A percentile compares a stretch with the other conserved stretches of the same genome.
phyloP scores from a whole-genome alignment of 2,329 filamentous ascomycete genomes.

The Ophiostoma piceae region DNA sequence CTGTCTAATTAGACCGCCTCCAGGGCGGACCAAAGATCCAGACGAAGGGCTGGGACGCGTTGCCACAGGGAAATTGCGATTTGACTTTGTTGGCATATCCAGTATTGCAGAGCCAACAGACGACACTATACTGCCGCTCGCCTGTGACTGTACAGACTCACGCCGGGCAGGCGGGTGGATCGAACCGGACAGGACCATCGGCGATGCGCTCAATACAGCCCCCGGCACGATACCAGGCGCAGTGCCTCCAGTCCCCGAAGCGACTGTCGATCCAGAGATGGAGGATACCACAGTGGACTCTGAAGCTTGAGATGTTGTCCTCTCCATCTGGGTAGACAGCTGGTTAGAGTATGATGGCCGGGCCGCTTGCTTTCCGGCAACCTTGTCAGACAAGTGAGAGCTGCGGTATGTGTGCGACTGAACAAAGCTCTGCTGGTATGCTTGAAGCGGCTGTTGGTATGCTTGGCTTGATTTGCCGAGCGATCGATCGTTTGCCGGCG shows the following conservation, averaged over 20 bases:
- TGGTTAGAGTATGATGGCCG: constrained; percentile 22
- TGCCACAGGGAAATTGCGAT: background rate
- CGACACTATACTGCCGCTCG: background rate
- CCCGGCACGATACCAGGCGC: background rate
- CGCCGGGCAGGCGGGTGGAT: background rate
- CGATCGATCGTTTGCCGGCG: background rate
- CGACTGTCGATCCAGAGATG: constrained; percentile 11
- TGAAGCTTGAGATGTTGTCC: constrained; percentile 17
- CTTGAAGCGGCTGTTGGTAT: background rate
- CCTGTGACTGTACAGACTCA: background rate
- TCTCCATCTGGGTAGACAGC: constrained; percentile 20
- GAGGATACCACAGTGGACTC: constrained; percentile 14
- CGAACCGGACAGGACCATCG: background rate
- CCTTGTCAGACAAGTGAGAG: constrained; percentile 39
- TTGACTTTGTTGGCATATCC: constrained; percentile 18
- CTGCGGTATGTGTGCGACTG: constrained; percentile 3
- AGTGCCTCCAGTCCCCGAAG: background rate
- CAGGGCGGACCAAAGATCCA: background rate
- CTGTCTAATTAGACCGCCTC: constrained; percentile 17
- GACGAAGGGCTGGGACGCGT: background rate
- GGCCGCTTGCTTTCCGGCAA: constrained; percentile 45
- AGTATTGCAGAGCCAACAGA: constrained; percentile 16
- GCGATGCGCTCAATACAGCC: background rate
- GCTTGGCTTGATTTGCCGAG: background rate
- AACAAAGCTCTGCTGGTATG: constrained; percentile 20